Conservation (phyloP, 2,329 filamentous ascomycete genomes). For the Ceratocystis cacaofunesta region DNA sequence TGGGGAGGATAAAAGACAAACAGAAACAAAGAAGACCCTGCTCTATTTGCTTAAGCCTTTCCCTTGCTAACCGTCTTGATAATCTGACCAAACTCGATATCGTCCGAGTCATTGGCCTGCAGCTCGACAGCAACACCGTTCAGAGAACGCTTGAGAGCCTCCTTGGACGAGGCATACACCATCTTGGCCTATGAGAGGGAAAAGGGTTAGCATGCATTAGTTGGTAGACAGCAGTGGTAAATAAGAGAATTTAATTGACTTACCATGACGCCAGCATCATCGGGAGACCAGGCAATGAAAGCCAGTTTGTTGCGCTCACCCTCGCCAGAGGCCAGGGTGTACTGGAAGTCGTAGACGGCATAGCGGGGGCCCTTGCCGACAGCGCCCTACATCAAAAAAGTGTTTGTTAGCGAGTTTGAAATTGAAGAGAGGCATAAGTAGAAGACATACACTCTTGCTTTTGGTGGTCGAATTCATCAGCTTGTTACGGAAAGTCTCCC, state of each 20-base stretch:
- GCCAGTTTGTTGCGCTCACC: slow-evolving; percentile 64
- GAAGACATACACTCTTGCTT: slow-evolving; percentile 43
- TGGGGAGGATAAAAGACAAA: slow-evolving; percentile 7
- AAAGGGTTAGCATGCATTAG: neutral
- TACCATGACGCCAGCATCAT: slow-evolving; percentile 67
- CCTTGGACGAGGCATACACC: slow-evolving; percentile 81
- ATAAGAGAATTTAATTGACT: slow-evolving; percentile 22
- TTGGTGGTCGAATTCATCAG: slow-evolving; percentile 60
- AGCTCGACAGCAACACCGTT: slow-evolving; percentile 62
- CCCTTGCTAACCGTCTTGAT: slow-evolving; percentile 52
- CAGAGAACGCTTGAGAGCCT: slow-evolving; percentile 65
- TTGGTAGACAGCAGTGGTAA: neutral
- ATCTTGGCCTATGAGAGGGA: slow-evolving; percentile 55
- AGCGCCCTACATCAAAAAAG: slow-evolving; percentile 31
- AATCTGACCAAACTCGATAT: slow-evolving; percentile 64
- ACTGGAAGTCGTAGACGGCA: slow-evolving; percentile 75
- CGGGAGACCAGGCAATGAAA: slow-evolving; percentile 67
- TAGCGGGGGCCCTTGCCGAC: slow-evolving; percentile 60
- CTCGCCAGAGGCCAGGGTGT: slow-evolving; percentile 55
- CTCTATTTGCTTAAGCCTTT: slow-evolving; percentile 30
- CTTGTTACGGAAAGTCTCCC: slow-evolving; percentile 59
- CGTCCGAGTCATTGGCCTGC: slow-evolving; percentile 71
- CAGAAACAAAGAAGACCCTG: slow-evolving; percentile 9
- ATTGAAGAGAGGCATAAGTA: neutral
- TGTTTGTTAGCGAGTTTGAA: slow-evolving; percentile 4